phyloP scores from a whole-genome alignment of 2,329 filamentous ascomycete genomes.

The Achaetomium macrosporum region DNA sequence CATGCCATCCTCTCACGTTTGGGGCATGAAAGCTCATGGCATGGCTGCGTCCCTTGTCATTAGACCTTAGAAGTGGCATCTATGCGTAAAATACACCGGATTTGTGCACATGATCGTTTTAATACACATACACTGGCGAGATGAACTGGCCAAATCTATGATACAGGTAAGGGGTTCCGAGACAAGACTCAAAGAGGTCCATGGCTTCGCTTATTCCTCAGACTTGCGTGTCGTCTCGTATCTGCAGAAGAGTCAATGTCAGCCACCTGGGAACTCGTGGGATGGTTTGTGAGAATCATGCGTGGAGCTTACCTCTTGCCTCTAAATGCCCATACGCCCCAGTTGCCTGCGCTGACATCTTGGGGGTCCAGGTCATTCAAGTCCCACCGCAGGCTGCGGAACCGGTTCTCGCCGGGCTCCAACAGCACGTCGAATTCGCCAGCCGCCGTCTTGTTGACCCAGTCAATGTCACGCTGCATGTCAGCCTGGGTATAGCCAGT shows the following conservation, averaged over 20 bases:
- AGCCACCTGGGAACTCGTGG: constrained; percentile 24
- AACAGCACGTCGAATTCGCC: constrained; percentile 91
- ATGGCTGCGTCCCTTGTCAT: too few species aligned
- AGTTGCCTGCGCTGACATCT: constrained; percentile 92
- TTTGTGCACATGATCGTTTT: too few species aligned
- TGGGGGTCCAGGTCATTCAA: constrained; percentile 92
- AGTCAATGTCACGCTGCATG: constrained; percentile 86
- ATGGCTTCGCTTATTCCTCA: background rate
- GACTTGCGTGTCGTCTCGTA: constrained; percentile 57
- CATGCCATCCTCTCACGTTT: too few species aligned
- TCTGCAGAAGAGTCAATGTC: constrained; percentile 33
- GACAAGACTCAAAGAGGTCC: too few species aligned
- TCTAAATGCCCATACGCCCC: constrained; percentile 94
- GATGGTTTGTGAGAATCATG: background rate
- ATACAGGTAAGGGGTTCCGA: constrained; percentile 5
- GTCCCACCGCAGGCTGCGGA: constrained; percentile 94
- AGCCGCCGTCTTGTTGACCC: constrained; percentile 76
- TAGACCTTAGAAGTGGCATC: too few species aligned
- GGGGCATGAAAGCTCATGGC: too few species aligned
- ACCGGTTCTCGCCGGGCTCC: constrained; percentile 87
- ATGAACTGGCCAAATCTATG: background rate
- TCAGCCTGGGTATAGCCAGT: constrained; percentile 96
- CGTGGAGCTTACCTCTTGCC: constrained; percentile 72
- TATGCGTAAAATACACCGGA: too few species aligned
- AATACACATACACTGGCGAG: too few species aligned